Conservation (phyloP, 1,139 yeast genomes). For the Candida sojae region DNA sequence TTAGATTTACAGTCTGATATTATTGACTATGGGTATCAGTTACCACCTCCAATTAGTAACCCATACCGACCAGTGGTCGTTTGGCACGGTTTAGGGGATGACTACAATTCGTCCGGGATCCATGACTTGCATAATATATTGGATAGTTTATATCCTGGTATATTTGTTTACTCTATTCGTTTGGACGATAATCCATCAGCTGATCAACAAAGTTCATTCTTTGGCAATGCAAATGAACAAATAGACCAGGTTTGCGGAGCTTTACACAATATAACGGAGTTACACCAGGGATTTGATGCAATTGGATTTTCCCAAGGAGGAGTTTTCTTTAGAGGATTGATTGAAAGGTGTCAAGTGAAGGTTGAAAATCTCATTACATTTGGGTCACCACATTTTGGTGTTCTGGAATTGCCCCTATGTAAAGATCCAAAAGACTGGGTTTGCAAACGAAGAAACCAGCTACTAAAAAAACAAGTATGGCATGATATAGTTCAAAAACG, state of each 20-base stretch:
- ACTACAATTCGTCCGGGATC: slow-evolving; percentile 65
- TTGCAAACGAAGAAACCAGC: slow-evolving; percentile 56
- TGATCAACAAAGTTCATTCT: slow-evolving; percentile 57
- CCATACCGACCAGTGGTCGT: slow-evolving; percentile 56
- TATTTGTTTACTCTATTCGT: slow-evolving; percentile 53
- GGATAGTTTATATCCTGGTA: slow-evolving; percentile 48
- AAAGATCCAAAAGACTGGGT: slow-evolving; percentile 53
- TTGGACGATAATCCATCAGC: slow-evolving; percentile 48
- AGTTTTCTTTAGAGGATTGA: slow-evolving; percentile 62
- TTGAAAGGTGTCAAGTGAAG: slow-evolving; percentile 55
- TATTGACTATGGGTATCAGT: neutral
- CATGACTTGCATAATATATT: slow-evolving; percentile 46
- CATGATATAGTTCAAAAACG: slow-evolving; percentile 54
- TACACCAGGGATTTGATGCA: slow-evolving; percentile 62
- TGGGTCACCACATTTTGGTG: slow-evolving; percentile 85
- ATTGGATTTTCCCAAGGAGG: slow-evolving; percentile 89
- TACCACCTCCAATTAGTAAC: neutral
- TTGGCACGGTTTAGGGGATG: slow-evolving; percentile 88
- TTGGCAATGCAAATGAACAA: slow-evolving; percentile 59
- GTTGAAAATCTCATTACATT: slow-evolving; percentile 64
- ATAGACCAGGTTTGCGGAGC: slow-evolving; percentile 41
- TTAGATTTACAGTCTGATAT: neutral
- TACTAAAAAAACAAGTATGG: slow-evolving; percentile 67
- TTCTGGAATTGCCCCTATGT: slow-evolving; percentile 69
- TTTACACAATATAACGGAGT: slow-evolving; percentile 38